These are phyloP conservation scores for Alternaria triticina DNA, from an alignment of 2,329 filamentous ascomycete species.

Conservation along the genomic window DNA sequence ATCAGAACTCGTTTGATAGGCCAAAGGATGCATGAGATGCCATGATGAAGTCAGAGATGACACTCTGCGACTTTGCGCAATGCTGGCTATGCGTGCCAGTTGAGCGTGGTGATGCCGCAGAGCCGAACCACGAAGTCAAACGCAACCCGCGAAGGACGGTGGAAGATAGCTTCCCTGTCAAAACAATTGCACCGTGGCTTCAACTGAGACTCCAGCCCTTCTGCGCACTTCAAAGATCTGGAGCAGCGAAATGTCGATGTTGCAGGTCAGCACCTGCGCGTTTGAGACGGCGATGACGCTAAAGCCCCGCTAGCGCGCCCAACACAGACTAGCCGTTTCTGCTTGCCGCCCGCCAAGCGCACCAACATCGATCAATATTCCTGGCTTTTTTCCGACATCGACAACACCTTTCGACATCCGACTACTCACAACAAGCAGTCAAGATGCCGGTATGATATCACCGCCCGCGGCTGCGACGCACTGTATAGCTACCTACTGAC, in stretches of 20 bases:
- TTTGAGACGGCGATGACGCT: neutral
- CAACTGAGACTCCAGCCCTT: neutral
- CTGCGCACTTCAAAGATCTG: neutral
- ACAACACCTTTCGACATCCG: conserved; percentile 43
- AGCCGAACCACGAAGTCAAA: neutral
- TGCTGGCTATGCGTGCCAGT: neutral
- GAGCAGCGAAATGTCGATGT: neutral
- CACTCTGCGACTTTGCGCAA: neutral
- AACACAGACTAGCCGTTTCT: neutral
- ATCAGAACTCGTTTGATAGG: neutral
- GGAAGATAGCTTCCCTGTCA: too few relatives aligned
- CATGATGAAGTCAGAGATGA: neutral
- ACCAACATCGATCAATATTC: conserved; percentile 13
- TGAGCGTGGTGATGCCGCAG: neutral
- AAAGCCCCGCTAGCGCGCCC: neutral
- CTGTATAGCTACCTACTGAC: conserved; percentile 15
- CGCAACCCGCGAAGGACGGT: neutral
- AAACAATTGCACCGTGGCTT: too few relatives aligned
- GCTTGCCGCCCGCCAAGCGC: conserved; percentile 10
- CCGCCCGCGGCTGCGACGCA: neutral
- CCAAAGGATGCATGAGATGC: neutral
- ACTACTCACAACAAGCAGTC: conserved; percentile 42
- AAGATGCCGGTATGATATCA: conserved; percentile 48
- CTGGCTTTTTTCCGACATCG: conserved; percentile 24
- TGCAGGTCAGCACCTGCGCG: neutral